These are phyloP conservation scores for Zymoseptoria crescenta DNA, from an alignment of 2,329 filamentous ascomycete genomes.

Conservation along the genomic window DNA sequence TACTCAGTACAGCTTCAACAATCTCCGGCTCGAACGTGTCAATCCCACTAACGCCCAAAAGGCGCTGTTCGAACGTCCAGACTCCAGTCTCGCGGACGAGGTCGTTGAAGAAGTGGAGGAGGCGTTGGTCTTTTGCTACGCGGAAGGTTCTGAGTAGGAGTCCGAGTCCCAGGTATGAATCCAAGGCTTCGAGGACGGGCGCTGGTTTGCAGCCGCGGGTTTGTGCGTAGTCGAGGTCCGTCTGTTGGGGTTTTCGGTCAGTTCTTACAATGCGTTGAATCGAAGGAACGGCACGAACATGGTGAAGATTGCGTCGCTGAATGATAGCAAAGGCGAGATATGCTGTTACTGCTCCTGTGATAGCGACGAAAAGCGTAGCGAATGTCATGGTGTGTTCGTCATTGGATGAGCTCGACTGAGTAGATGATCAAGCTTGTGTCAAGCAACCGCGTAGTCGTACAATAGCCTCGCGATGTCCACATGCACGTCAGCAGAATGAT, in stretches of 20 bases:
- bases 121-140: neutral
- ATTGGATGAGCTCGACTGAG: neutral
- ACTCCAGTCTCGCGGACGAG: neutral
- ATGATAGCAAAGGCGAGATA: neutral
- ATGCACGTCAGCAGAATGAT: neutral
- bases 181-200: neutral
- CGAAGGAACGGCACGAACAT: neutral
- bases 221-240: neutral
- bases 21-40: slow-evolving; percentile 1
- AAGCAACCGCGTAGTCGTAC: neutral
- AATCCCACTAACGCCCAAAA: neutral
- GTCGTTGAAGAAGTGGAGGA: neutral
- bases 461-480: neutral
- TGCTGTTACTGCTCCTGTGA: neutral
- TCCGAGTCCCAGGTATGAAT: neutral
- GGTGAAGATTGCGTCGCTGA: neutral
- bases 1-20: slow-evolving; percentile 4
- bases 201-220: neutral
- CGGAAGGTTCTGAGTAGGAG: neutral
- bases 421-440: neutral
- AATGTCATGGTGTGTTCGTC: neutral
- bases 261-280: neutral
- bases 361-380: neutral
- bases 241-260: neutral
- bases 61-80: slow-evolving; percentile 1